Base-by-base conservation (phyloP, 148 eudicot genomes). In the Rhododendron ovatum region DNA sequence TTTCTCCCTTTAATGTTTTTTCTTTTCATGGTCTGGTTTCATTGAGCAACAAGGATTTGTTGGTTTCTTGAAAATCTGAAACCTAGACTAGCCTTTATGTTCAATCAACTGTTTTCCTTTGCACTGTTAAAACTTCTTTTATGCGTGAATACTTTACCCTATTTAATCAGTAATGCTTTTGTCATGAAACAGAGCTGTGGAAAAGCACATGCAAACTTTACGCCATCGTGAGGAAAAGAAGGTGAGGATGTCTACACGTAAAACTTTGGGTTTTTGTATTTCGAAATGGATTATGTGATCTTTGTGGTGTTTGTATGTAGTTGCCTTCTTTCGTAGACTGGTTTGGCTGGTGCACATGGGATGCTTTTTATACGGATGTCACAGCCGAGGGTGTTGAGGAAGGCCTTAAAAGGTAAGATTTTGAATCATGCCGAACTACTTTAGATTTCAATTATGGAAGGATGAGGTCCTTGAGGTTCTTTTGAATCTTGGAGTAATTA, bases 311-410 rank as follows among this genome's bases (percentile, higher is more conserved):
- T 84, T 80, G 69, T 87, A 4, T 85, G 75, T 85, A 96, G 98
- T 89, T 97, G 88, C 99, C 99, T 78, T 90, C 92, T 81, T 92
- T 95, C 82, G 85, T 97, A 43, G 98, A 97, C 88, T 97, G 98
- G 98, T 97, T 97, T 89, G 99, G 99, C 69, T 97, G 99, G 99
- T 97, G 99, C 86, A 97, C 99, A 20, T 97, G 99, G 99, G 99
- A 97, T 93, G 99, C 99, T 83, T 97, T 95, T 88, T 97, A 97
- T 91, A 97, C 98, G 18, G 96, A 97, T 90, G 98, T 97, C 89
- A 97, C 99, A 17, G 98, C 99, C 10, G 98, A 95, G 87, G 98
- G 98, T 43, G 98, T 95, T 86, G 95, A 97, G 39, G 93, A 95
- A 89, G 99, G 99, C 84, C 98, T 97, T 39, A 83, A 88, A 82